Base-by-base conservation (phyloP, 2,329 filamentous ascomycete genomes). In the Paraphaeosphaeria sporulosa region DNA sequence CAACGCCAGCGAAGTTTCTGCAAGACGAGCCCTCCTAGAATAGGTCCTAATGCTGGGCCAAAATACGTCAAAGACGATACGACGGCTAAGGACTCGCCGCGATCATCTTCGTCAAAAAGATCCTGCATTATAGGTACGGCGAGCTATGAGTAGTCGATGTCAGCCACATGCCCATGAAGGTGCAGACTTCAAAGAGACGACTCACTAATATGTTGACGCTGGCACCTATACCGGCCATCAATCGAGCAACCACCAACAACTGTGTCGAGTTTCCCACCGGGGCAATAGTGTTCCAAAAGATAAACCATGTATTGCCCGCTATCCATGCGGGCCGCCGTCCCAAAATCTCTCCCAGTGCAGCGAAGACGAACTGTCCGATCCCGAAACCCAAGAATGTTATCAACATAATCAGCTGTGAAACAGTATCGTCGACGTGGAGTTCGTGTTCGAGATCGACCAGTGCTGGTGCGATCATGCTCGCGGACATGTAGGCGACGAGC, bases 1-100 rank as follows among this genome's bases (percentile, higher is more conserved):
- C 71, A 74, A 10, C 58, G 44, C 71, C 69, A 74, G 17, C 64
- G 59, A 12, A 63, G 21, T 2, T 59, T 30, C 15, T 69, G 59
- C 1, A 63, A 63, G 12, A 69, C 62, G 7, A 69, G 21, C 13
- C 70, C 71, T 13, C 70, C 70, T 1, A 72, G 46, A 12, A 74
- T 66, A 5, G 67, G 69, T 15, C 69, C 71, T 4, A 73, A 32
- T 13, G 70, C 49, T 4, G 49, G 49, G 7, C 49, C 49, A 4
- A 17, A 63, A 23, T 56, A 56, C 7, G 44, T 47, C 19, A 63
- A 57, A 4, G 58, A 44, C 19, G 59, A 57, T 17, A 64, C 64
- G 38, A 66, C 61, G n/a, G 62, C 64, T 38, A 66, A 52, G 2
- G 62, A 64, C 36, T 60, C 61, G 50, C 64, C 64, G 17, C 64